A percentile compares a stretch with the other conserved stretches of the same genome.
Conservation (phyloP, 2,329 filamentous ascomycete species). For the Ophiostoma ulmi region DNA sequence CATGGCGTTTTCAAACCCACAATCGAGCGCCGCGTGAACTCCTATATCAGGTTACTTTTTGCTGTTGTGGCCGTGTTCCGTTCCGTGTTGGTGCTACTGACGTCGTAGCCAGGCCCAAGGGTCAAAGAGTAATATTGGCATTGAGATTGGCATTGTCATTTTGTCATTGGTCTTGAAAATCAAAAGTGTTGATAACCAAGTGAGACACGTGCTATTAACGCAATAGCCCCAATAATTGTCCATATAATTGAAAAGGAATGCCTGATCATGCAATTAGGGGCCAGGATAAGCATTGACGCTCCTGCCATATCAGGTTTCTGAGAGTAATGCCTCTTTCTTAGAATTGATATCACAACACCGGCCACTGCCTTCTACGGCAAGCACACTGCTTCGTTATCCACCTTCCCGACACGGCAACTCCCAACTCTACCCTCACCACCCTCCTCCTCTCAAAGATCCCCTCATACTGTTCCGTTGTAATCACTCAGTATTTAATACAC, state of each 20-base stretch:
- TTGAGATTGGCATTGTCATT: not conserved
- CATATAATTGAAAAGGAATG: not conserved
- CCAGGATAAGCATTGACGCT: not conserved
- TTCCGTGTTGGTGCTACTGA: not conserved
- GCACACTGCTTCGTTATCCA: not conserved
- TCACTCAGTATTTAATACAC: no score
- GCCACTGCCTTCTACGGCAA: not conserved
- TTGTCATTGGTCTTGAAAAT: not conserved
- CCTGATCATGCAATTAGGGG: not conserved
- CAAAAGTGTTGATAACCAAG: not conserved
- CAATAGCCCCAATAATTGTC: not conserved
- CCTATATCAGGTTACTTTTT: not conserved
- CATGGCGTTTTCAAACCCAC: no score
- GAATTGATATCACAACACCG: not conserved
- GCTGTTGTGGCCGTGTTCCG: not conserved
- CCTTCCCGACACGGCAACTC: not conserved
- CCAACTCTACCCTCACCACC: not conserved
- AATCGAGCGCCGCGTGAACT: not conserved
- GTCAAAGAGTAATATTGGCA: slow-evolving; percentile 3
- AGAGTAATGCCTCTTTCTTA: no score
- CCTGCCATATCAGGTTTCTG: not conserved
- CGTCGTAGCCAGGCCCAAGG: not conserved
- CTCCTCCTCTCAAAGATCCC: not conserved
- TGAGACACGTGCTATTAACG: not conserved
- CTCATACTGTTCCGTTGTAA: no score